Evolutionary conservation across 2,329 filamentous ascomycete species (phyloP).

Genomic region (Scedosporium dehoogii): DNA sequence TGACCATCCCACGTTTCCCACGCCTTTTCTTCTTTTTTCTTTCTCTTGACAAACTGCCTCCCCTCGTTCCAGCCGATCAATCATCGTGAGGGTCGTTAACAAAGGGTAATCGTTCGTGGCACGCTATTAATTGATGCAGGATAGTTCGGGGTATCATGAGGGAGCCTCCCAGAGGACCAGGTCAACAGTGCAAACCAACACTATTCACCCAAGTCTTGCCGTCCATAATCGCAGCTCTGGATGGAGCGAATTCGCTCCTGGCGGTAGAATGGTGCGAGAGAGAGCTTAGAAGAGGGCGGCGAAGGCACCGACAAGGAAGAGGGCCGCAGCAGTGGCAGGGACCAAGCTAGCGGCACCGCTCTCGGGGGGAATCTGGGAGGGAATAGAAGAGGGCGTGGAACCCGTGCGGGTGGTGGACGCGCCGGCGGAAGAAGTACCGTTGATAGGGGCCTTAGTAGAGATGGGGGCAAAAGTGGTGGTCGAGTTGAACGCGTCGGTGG

Average conservation of each 20-base stretch:
- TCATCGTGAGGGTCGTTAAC: conserved; percentile 1
- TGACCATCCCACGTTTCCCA: not conserved
- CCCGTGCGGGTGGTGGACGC: not conserved
- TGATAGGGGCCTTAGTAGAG: conserved; percentile 3
- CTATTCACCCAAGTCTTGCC: not conserved
- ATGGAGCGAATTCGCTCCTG: not conserved
- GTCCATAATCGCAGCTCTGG: not conserved
- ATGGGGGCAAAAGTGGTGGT: conserved; percentile 7
- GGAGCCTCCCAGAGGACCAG: not conserved
- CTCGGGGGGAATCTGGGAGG: conserved; percentile 3
- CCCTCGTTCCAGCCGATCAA: not conserved
- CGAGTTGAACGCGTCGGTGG: conserved; percentile 15
- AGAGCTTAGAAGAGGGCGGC: conserved; percentile 10
- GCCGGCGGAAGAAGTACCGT: not conserved
- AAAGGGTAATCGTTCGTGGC: not conserved
- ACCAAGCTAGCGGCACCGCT: conserved; percentile 4
- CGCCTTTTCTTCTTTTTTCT: not conserved
- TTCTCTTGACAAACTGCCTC: not conserved
- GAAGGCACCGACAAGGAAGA: conserved; percentile 9
- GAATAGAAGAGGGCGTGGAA: not conserved
- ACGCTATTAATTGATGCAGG: not conserved
- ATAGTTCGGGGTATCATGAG: not conserved
- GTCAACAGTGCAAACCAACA: not conserved
- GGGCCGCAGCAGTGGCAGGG: conserved; percentile 8
- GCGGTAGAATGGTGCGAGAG: not conserved